Conservation (phyloP, 2,329 filamentous ascomycete species). For the Hansfordia pulvinata region DNA sequence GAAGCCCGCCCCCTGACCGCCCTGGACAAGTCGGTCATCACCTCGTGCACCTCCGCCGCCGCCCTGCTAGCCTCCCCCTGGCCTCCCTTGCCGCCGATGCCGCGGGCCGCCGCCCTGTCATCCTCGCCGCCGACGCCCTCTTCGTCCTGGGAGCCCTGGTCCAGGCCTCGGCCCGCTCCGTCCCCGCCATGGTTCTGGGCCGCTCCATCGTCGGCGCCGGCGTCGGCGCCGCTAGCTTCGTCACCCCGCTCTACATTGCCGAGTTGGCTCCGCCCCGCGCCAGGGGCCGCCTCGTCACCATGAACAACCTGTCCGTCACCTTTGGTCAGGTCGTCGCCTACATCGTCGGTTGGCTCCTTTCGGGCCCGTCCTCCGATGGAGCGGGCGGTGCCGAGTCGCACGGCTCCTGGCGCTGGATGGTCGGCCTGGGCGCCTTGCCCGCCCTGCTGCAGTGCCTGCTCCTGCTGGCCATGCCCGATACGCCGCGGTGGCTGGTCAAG, state of each 20-base stretch:
- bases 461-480: conserved; percentile 69
- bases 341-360: conserved; percentile 65
- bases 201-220: conserved; percentile 57
- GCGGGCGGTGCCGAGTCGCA: background rate
- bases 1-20: conserved; percentile 41
- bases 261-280: conserved; percentile 69
- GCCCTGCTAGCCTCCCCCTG: conserved; percentile 52
- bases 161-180: conserved; percentile 45
- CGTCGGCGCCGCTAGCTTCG: conserved; percentile 66
- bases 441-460: conserved; percentile 58
- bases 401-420: conserved; percentile 81
- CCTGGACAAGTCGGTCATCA: conserved; percentile 57
- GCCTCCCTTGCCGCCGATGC: conserved; percentile 50
- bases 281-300: conserved; percentile 68
- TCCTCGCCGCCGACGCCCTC: conserved; percentile 49
- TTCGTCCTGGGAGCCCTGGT: conserved; percentile 55
- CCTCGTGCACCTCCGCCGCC: conserved; percentile 55
- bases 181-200: conserved; percentile 52
- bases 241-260: conserved; percentile 77
- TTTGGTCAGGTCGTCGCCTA: conserved; percentile 84
- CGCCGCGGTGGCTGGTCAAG: conserved; percentile 74
- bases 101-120: conserved; percentile 46
- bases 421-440: conserved; percentile 70
- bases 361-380: conserved; percentile 25
- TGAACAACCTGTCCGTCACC: conserved; percentile 74